phyloP scores from a whole-genome alignment of 768 basidiomycete genomes.

The Phaeotremella skinneri region DNA sequence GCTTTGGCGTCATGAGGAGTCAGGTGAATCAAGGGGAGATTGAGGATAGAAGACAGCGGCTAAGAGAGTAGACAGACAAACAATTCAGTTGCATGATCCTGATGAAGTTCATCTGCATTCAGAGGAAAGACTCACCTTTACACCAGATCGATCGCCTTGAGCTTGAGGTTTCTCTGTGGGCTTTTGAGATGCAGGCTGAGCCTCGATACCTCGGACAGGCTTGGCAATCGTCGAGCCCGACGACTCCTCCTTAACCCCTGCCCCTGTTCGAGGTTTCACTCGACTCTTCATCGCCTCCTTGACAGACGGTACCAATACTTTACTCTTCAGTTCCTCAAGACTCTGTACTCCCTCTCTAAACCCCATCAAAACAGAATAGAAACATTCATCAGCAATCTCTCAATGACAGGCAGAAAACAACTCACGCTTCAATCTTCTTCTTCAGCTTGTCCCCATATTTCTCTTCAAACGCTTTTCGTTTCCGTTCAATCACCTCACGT shows the following conservation, averaged over 20 bases:
- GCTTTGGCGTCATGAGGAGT: slow-evolving; percentile 70
- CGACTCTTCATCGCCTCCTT: slow-evolving; percentile 19
- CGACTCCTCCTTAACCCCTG: neutral
- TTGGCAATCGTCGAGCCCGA: neutral
- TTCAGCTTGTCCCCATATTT: slow-evolving; percentile 69
- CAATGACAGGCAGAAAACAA: slow-evolving; percentile 5
- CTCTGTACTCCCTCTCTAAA: slow-evolving; percentile 54
- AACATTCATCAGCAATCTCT: neutral
- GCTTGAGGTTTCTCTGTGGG: slow-evolving; percentile 21
- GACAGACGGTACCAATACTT: slow-evolving; percentile 40
- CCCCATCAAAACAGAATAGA: slow-evolving; percentile 2
- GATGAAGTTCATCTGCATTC: neutral
- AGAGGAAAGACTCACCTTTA: slow-evolving; percentile 48
- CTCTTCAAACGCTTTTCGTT: slow-evolving; percentile 39
- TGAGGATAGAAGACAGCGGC: slow-evolving; percentile 79
- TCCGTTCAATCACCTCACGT: slow-evolving; percentile 45
- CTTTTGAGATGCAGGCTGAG: slow-evolving; percentile 6
- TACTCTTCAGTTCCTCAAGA: slow-evolving; percentile 53
- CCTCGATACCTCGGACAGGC: neutral
- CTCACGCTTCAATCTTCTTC: slow-evolving; percentile 66
- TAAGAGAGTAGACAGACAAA: slow-evolving; percentile 45
- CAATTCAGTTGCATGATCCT: neutral
- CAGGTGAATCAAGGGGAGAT: slow-evolving; percentile 66
- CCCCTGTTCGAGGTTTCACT: slow-evolving; percentile 6
- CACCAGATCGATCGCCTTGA: slow-evolving; percentile 44